These are phyloP conservation scores for Carex littledalei DNA, from an alignment of 176 grass and related monocot genomes.

Conservation along the genomic window DNA sequence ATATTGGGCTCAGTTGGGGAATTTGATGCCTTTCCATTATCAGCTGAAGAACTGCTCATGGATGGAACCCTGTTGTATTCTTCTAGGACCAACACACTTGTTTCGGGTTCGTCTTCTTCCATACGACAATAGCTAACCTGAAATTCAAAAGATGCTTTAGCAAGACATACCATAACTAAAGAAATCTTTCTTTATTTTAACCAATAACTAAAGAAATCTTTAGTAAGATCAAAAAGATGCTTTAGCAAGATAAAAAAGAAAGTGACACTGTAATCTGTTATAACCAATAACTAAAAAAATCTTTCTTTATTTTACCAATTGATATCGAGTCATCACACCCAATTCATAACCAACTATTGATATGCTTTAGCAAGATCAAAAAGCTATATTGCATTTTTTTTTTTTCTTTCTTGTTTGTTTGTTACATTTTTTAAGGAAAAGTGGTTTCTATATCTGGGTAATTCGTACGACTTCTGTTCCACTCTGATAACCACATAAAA, in stretches of 20 bases:
- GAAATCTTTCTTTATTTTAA: background rate
- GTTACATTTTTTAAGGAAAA: background rate
- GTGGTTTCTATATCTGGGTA: background rate
- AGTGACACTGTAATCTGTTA: background rate
- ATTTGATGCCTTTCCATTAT: constrained; percentile 2
- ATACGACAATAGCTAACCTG: background rate
- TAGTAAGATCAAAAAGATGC: too few relatives aligned
- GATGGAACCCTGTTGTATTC: background rate
- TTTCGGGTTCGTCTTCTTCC: background rate
- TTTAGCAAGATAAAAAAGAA: background rate
- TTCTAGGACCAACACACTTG: background rate
- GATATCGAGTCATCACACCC: background rate
- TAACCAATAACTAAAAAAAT: background rate
- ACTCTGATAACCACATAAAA: background rate
- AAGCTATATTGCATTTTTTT: background rate
- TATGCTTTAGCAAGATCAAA: too few relatives aligned
- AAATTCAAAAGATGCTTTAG: constrained; percentile 8
- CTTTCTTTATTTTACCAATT: background rate
- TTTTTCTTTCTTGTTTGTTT: background rate
- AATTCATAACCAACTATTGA: background rate
- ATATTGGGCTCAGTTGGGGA: background rate
- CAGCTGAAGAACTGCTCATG: constrained; percentile 22
- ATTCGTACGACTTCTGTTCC: background rate
- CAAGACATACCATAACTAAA: background rate
- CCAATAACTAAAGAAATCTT: background rate